Conservation (phyloP, 1,284 basidiomycete genomes). For the Fistulinella cinereoalba region DNA sequence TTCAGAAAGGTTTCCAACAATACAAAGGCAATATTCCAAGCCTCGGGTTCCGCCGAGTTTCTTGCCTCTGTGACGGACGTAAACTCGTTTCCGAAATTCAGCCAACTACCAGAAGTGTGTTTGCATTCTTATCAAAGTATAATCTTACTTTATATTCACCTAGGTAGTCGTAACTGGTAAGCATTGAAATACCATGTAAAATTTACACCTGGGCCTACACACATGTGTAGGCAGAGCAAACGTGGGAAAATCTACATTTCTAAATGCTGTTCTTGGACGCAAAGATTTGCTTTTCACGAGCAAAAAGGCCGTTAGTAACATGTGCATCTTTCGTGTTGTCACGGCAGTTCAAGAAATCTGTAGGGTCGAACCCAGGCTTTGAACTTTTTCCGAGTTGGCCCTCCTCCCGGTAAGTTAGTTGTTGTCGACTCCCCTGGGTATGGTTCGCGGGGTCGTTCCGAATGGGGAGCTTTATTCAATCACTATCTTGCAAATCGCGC, state of each 20-base stretch:
- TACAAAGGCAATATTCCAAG: conserved; percentile 32
- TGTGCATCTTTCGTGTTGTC: neutral
- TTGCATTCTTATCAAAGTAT: neutral
- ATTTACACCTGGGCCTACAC: neutral
- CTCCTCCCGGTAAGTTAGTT: conserved; percentile 52
- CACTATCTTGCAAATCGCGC: conserved; percentile 56
- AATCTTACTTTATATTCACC: conserved; percentile 1
- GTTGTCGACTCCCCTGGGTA: conserved; percentile 79
- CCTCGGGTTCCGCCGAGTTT: conserved; percentile 43
- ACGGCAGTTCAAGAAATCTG: neutral
- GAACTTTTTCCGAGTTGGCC: conserved; percentile 68
- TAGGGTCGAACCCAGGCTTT: conserved; percentile 69
- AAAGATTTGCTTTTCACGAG: conserved; percentile 58
- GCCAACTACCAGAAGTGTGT: conserved; percentile 52
- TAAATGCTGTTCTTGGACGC: conserved; percentile 64
- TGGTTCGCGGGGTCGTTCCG: conserved; percentile 64
- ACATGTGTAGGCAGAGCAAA: conserved; percentile 52
- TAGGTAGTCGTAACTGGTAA: conserved; percentile 56
- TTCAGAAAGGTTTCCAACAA: conserved; percentile 15
- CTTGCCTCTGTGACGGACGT: conserved; percentile 41
- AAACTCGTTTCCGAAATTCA: conserved; percentile 42
- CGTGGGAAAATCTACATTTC: conserved; percentile 68
- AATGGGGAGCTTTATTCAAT: conserved; percentile 70
- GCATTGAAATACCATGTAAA: no score
- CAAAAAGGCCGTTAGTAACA: conserved; percentile 58